These are phyloP conservation scores for Alternaria sp. DNA, from an alignment of 2,329 filamentous ascomycete genomes.

Conservation along the genomic window DNA sequence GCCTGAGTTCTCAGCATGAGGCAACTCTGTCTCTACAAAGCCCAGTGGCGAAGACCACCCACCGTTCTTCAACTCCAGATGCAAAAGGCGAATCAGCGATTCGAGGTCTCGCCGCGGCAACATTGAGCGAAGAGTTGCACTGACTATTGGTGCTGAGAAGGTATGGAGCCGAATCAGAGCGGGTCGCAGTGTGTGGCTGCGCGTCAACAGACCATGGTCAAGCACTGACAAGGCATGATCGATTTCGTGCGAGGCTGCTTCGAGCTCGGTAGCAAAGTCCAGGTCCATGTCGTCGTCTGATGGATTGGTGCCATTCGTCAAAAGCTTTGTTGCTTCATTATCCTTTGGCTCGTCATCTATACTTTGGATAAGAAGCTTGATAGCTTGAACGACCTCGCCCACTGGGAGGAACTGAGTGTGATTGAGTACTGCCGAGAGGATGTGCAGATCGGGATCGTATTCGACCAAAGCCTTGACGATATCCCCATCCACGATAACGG, in stretches of 20 bases:
- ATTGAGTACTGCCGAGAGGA: conserved; percentile 70
- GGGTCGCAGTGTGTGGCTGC: conserved; percentile 69
- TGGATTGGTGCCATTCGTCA: conserved; percentile 38
- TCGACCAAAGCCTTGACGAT: conserved; percentile 68
- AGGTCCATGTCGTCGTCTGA: conserved; percentile 41
- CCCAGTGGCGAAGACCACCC: conserved; percentile 78
- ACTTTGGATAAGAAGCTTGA: conserved; percentile 72
- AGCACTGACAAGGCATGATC: conserved; percentile 72
- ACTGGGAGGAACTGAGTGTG: conserved; percentile 68
- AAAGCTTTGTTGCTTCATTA: conserved; percentile 48
- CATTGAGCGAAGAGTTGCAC: conserved; percentile 67
- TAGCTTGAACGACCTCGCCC: conserved; percentile 69
- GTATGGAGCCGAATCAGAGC: conserved; percentile 73
- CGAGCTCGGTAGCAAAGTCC: conserved; percentile 48
- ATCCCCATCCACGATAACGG: conserved; percentile 64
- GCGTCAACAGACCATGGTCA: conserved; percentile 67
- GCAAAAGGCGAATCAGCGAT: conserved; percentile 73
- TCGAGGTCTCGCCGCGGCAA: conserved; percentile 73
- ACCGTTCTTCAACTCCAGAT: conserved; percentile 74
- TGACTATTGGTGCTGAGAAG: conserved; percentile 66
- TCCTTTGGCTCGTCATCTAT: conserved; percentile 58
- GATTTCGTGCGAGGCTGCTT: conserved; percentile 61
- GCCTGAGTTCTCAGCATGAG: conserved; percentile 41
- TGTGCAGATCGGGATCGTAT: conserved; percentile 71
- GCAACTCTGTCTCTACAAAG: conserved; percentile 58